phyloP scores from a whole-genome alignment of 208 protist species.

The Leishmania guyanensis region DNA sequence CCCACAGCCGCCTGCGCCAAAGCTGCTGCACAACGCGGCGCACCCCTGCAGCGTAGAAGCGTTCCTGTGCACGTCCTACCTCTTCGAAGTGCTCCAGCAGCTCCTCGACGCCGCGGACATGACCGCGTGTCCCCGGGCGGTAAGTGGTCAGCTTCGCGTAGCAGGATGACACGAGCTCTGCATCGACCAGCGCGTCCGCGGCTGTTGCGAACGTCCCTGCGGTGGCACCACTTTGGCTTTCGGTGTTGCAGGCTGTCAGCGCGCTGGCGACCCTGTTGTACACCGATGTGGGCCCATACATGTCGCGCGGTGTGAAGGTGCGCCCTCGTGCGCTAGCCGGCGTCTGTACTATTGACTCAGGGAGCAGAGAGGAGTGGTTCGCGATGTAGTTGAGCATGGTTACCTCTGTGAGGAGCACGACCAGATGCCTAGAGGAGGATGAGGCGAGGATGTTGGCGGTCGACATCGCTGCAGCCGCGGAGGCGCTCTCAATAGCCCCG shows the following conservation, averaged over 20 bases:
- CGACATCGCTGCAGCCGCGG: constrained; percentile 23
- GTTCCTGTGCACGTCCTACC: constrained; percentile 40
- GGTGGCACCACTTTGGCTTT: constrained; percentile 1
- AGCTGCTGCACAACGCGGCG: constrained; percentile 24
- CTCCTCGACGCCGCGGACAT: constrained; percentile 43
- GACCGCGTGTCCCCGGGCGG: constrained; percentile 43
- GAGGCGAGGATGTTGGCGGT: constrained; percentile 32
- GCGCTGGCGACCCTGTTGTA: constrained; percentile 12
- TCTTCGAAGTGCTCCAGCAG: constrained; percentile 47
- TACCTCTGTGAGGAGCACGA: constrained; percentile 79
- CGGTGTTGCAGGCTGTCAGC: neutral
- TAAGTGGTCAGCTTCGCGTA: constrained; percentile 19
- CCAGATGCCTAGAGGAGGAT: constrained; percentile 53
- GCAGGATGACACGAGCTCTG: constrained; percentile 12
- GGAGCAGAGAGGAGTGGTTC: constrained; percentile 27
- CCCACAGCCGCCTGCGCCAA: constrained; percentile 16
- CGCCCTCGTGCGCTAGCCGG: neutral
- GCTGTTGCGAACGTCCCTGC: neutral
- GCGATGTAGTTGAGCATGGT: constrained; percentile 68
- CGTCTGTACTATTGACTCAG: neutral
- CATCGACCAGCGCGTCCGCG: neutral
- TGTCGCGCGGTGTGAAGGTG: constrained; percentile 16
- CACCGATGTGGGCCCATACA: constrained; percentile 33
- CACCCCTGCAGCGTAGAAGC: constrained; percentile 24
- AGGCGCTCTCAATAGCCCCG: constrained; percentile 12